Evolutionary conservation across 805 yeast species (phyloP).

Genomic region (Pichia ethanolica): DNA sequence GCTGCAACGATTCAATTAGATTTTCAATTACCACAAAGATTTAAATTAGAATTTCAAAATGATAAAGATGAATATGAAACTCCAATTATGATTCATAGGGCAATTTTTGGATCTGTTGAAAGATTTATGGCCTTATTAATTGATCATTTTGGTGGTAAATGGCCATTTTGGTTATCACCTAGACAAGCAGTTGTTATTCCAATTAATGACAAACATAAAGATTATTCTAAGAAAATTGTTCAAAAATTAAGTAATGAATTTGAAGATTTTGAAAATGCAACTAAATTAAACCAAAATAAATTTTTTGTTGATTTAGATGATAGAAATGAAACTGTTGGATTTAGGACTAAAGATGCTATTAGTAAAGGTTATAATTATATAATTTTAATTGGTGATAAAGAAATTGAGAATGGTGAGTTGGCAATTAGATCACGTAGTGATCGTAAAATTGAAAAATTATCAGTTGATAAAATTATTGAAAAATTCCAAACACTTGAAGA

Average conservation of each 20-base stretch:
- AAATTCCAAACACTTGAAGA: constrained; percentile 52
- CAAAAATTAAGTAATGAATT: constrained; percentile 36
- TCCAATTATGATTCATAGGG: constrained; percentile 95
- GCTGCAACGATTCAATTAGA: constrained; percentile 94
- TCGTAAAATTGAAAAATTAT: constrained; percentile 37
- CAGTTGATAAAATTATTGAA: constrained; percentile 42
- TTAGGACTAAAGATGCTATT: constrained; percentile 72
- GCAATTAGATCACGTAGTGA: constrained; percentile 57
- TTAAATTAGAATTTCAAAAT: constrained; percentile 60
- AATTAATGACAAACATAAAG: constrained; percentile 53
- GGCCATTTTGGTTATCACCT: constrained; percentile 98
- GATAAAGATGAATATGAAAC: constrained; percentile 44
- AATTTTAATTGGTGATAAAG: constrained; percentile 83
- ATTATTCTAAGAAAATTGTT: constrained; percentile 45
- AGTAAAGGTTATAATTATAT: constrained; percentile 69
- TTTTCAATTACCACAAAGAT: constrained; percentile 86
- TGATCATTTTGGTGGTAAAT: constrained; percentile 84
- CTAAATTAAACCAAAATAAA: constrained; percentile 50
- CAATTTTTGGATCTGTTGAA: constrained; percentile 91
- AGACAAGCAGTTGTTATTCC: constrained; percentile 85
- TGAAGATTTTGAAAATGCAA: constrained; percentile 31
- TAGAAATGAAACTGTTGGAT: constrained; percentile 72
- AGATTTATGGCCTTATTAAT: constrained; percentile 84
- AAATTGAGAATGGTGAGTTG: constrained; percentile 48
- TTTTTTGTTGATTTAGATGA: constrained; percentile 72